phyloP scores from a whole-genome alignment of 2,329 filamentous ascomycete species.

The Colletotrichum eleusines region DNA sequence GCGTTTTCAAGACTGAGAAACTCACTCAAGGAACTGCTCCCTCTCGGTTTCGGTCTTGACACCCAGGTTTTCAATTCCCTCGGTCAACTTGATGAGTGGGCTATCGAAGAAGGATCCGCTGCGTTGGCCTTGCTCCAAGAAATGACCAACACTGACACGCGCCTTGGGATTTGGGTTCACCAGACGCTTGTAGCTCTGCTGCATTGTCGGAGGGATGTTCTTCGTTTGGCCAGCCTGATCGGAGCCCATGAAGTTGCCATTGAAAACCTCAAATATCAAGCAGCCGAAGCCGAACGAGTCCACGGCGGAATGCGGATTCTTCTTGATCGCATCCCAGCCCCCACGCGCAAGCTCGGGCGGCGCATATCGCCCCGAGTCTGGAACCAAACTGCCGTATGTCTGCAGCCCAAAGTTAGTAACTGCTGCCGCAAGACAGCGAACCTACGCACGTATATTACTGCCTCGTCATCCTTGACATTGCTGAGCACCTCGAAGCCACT shows the following conservation, averaged over 20 bases:
- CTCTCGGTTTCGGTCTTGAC: conserved; percentile 87
- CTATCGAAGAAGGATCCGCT: conserved; percentile 92
- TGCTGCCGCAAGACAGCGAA: too few relatives aligned
- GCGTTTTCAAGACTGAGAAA: not conserved
- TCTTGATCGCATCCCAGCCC: conserved; percentile 94
- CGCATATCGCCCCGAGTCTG: conserved; percentile 85
- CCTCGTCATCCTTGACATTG: conserved; percentile 95
- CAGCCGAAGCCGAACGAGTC: conserved; percentile 91
- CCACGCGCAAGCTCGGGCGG: conserved; percentile 87
- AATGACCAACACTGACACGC: conserved; percentile 84
- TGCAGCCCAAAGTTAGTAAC: conserved; percentile 51
- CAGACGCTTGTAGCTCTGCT: conserved; percentile 89
- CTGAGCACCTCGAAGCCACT: conserved; percentile 94
- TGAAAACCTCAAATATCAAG: conserved; percentile 91
- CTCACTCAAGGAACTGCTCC: conserved; percentile 81
- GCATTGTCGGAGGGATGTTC: conserved; percentile 87
- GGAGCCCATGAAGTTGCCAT: conserved; percentile 79
- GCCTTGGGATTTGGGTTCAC: conserved; percentile 91
- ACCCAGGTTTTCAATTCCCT: conserved; percentile 92
- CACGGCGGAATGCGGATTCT: conserved; percentile 81
- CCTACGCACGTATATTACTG: conserved; percentile 76
- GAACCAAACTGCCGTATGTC: conserved; percentile 88
- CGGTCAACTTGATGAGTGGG: conserved; percentile 89
- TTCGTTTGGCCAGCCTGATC: conserved; percentile 90
- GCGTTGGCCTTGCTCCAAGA: conserved; percentile 89